A percentile compares a stretch with the other conserved stretches of the same genome.
phyloP scores from a whole-genome alignment of 768 basidiomycete species.

The Ramaria rubella region DNA sequence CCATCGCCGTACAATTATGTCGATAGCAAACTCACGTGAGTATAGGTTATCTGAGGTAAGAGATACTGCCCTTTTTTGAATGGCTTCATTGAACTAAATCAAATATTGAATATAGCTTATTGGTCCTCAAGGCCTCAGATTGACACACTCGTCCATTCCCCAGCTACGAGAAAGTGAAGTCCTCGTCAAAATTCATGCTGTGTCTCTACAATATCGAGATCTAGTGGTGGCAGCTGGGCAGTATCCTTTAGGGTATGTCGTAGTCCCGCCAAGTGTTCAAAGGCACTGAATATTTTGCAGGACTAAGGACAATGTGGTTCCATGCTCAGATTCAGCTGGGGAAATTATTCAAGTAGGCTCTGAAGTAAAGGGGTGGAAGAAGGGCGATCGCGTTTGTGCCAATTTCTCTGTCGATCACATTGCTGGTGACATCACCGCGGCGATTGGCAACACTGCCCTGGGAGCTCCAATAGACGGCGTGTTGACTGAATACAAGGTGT shows the following conservation, averaged over 20 bases:
- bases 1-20: too few species aligned
- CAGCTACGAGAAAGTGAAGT: background rate
- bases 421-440: conserved; percentile 36
- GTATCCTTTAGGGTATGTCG: conserved; percentile 32
- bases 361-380: conserved; percentile 34
- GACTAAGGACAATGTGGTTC: conserved; percentile 23
- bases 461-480: conserved; percentile 48
- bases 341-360: conserved; percentile 42
- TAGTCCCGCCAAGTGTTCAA: background rate
- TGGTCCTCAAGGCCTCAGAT: background rate
- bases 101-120: too few species aligned
- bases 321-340: conserved; percentile 48
- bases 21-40: too few species aligned
- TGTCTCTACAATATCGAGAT: conserved; percentile 41
- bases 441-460: conserved; percentile 31
- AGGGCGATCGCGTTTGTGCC: conserved; percentile 50
- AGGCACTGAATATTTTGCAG: too few species aligned
- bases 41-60: too few species aligned
- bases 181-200: conserved; percentile 4
- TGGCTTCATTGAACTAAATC: too few species aligned
- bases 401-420: conserved; percentile 47
- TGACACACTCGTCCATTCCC: background rate
- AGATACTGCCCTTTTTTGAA: too few species aligned
- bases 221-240: conserved; percentile 33
- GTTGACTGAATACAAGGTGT: conserved; percentile 46